Percentiles rank a stretch among this genome's conserved stretches.
Conservation (phyloP, 208 protist genomes). For the Wallacemonas sp. region DNA sequence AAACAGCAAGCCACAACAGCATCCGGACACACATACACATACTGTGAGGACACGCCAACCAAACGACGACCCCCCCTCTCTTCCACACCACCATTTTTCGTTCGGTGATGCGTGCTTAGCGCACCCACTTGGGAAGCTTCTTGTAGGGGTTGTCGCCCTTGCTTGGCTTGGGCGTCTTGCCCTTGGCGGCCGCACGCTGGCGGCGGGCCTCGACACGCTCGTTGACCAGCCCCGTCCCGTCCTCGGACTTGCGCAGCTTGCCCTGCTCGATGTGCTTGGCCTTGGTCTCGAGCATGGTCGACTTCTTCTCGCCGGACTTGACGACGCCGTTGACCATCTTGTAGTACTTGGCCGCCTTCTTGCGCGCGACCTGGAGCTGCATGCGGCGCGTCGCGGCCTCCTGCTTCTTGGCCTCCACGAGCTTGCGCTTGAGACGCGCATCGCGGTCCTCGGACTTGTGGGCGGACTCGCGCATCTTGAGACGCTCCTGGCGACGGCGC, state of each 20-base stretch:
- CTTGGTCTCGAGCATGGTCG: conserved; percentile 63
- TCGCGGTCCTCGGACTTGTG: conserved; percentile 50
- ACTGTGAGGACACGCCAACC: too few relatives aligned
- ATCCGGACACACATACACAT: too few relatives aligned
- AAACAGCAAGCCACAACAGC: neutral
- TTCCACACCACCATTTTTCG: conserved; percentile 16
- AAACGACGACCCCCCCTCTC: too few relatives aligned
- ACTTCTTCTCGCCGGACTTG: conserved; percentile 57
- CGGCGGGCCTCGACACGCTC: conserved; percentile 48
- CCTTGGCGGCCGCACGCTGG: conserved; percentile 43
- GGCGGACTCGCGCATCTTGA: conserved; percentile 43
- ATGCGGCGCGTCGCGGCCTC: conserved; percentile 81
- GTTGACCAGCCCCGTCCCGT: conserved; percentile 71
- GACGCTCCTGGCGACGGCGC: conserved; percentile 59
- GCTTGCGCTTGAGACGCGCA: conserved; percentile 61
- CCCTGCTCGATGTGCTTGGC: conserved; percentile 76
- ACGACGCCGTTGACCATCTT: conserved; percentile 90
- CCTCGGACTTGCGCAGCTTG: conserved; percentile 46
- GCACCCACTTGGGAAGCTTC: conserved; percentile 88
- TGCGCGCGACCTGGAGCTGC: conserved; percentile 89
- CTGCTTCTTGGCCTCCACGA: conserved; percentile 69
- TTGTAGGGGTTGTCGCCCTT: conserved; percentile 85
- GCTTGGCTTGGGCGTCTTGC: conserved; percentile 52
- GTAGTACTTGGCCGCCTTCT: conserved; percentile 90
- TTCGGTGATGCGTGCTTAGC: too few relatives aligned